phyloP scores from a whole-genome alignment of 768 basidiomycete species.

The Rhodotorula sphaerocarpa region DNA sequence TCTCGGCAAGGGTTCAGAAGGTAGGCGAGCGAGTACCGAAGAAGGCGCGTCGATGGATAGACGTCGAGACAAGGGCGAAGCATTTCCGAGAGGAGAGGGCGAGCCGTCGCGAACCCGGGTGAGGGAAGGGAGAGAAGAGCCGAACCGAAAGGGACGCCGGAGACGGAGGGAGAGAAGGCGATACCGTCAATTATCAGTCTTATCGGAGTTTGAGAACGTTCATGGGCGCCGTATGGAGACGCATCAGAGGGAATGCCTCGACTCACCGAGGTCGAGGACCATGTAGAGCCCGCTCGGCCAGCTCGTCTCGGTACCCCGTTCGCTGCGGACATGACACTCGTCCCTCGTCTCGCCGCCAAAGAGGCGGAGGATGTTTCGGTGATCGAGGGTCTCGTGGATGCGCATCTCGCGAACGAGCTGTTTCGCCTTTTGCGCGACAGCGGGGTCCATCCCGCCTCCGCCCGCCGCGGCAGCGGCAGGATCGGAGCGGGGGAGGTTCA shows the following conservation, averaged over 20 bases:
- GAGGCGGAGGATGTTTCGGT: constrained; percentile 73
- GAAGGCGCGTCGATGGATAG: too few species aligned
- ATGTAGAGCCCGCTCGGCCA: constrained; percentile 83
- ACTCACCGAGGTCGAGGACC: constrained; percentile 61
- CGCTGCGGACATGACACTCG: neutral
- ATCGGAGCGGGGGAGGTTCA: neutral
- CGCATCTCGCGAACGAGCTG: constrained; percentile 84
- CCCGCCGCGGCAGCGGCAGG: neutral
- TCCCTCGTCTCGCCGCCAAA: constrained; percentile 47
- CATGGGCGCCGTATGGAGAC: too few species aligned
- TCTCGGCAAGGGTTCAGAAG: neutral
- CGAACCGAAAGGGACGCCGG: too few species aligned
- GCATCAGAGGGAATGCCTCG: neutral
- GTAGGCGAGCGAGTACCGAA: too few species aligned
- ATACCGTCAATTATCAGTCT: too few species aligned
- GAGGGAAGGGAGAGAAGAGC: too few species aligned
- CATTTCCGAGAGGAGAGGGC: too few species aligned
- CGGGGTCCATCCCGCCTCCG: neutral
- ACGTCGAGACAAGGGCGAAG: too few species aligned
- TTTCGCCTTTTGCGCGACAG: constrained; percentile 53
- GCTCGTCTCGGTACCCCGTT: neutral
- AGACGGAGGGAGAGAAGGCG: too few species aligned
- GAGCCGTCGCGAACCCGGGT: too few species aligned
- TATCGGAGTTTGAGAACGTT: too few species aligned
- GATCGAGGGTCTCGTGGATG: constrained; percentile 71